Conservation (phyloP, 2,329 filamentous ascomycete genomes). For the Coleophoma crateriformis region DNA sequence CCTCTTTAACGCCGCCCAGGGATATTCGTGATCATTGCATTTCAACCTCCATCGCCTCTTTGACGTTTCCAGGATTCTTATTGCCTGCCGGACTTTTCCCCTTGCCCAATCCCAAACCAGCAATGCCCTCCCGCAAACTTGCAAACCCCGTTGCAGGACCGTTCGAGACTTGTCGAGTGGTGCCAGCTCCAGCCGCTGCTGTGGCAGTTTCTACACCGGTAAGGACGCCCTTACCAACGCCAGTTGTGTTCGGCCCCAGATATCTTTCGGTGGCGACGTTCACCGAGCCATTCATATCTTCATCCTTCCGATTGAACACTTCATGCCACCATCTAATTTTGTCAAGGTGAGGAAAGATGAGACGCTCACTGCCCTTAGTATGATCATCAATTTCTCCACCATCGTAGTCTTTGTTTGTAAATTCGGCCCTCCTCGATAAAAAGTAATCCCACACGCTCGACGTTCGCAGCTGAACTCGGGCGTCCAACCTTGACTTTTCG, state of each 20-base stretch:
- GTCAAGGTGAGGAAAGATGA: slow-evolving; percentile 72
- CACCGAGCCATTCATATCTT: slow-evolving; percentile 81
- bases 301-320: slow-evolving; percentile 76
- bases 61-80: slow-evolving; percentile 18
- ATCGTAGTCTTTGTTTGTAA: slow-evolving; percentile 78
- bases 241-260: slow-evolving; percentile 5
- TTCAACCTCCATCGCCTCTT: slow-evolving; percentile 39
- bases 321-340: slow-evolving; percentile 95
- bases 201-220: slow-evolving; percentile 21
- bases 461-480: slow-evolving; percentile 63
- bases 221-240: slow-evolving; percentile 12
- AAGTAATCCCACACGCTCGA: slow-evolving; percentile 97
- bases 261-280: slow-evolving; percentile 38
- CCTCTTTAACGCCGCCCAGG: too few species aligned
- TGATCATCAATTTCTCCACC: slow-evolving; percentile 67
- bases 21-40: slow-evolving; percentile 33
- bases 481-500: slow-evolving; percentile 78
- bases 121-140: slow-evolving; percentile 37
- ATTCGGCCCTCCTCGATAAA: slow-evolving; percentile 72
- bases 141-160: slow-evolving; percentile 29
- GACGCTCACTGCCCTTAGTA: slow-evolving; percentile 70
- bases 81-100: slow-evolving; percentile 20
- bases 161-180: slow-evolving; percentile 20
- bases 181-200: slow-evolving; percentile 9
- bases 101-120: slow-evolving; percentile 34